phyloP scores from a whole-genome alignment of 176 grass and related monocot genomes.

The Luzula sylvatica region DNA sequence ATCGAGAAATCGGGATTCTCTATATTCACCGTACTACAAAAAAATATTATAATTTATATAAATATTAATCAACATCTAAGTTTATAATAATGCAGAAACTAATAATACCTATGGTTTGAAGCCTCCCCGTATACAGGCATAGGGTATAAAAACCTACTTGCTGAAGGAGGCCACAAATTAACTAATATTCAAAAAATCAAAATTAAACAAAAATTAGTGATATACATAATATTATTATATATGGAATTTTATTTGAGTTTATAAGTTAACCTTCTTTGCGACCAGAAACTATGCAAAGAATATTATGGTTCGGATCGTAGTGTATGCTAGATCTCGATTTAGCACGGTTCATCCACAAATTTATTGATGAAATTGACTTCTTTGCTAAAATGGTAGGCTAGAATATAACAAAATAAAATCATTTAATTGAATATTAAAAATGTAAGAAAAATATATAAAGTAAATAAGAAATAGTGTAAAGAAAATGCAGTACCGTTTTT shows the following conservation, averaged over 20 bases:
- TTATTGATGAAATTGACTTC: slow-evolving; percentile 64
- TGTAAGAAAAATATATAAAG: slow-evolving; percentile 8
- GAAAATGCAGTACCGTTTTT: slow-evolving; percentile 35
- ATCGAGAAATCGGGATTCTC: slow-evolving; percentile 58
- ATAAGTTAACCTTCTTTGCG: slow-evolving; percentile 59
- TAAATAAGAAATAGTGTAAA: slow-evolving; percentile 21
- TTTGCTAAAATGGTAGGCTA: slow-evolving; percentile 62
- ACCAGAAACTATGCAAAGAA: slow-evolving; percentile 81
- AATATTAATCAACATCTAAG: slow-evolving; percentile 1
- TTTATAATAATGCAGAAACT: slow-evolving; percentile 2
- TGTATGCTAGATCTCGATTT: slow-evolving; percentile 86
- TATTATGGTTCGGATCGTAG: slow-evolving; percentile 93
- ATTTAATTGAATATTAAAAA: slow-evolving; percentile 13
- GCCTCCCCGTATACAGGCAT: slow-evolving; percentile 95
- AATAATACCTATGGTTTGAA: slow-evolving; percentile 87
- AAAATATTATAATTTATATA: slow-evolving; percentile 18
- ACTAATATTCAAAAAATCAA: slow-evolving; percentile 39
- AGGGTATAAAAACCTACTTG: slow-evolving; percentile 62
- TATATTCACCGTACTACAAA: slow-evolving; percentile 52
- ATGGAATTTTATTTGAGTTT: slow-evolving; percentile 10
- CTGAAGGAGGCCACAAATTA: slow-evolving; percentile 76
- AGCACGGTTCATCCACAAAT: slow-evolving; percentile 94
- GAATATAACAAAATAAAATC: slow-evolving; percentile 12
- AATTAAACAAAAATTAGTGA: slow-evolving; percentile 4
- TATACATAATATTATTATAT: slow-evolving; percentile 11